These are phyloP conservation scores for Nothophoma quercina DNA, from an alignment of 2,329 filamentous ascomycete genomes.

Conservation along the genomic window DNA sequence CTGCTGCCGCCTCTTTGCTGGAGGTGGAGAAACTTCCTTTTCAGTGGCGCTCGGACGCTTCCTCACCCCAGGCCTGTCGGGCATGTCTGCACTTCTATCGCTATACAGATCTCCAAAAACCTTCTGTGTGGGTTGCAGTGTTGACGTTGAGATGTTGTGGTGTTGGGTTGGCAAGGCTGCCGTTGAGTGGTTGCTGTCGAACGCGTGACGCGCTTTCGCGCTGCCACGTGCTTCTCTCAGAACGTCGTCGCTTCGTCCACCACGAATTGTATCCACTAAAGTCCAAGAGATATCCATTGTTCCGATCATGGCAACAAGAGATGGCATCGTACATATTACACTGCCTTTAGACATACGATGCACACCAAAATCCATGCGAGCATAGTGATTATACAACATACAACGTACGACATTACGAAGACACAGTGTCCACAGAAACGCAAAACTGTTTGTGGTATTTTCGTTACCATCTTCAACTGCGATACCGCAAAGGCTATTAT, in stretches of 20 bases:
- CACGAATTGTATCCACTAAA: background rate
- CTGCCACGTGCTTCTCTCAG: slow-evolving; percentile 39
- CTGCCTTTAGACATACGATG: too few species aligned
- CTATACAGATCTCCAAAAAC: too few species aligned
- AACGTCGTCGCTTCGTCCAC: background rate
- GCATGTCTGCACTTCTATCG: slow-evolving; percentile 23
- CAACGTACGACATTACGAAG: too few species aligned
- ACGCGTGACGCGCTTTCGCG: slow-evolving; percentile 40
- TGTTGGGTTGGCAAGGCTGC: slow-evolving; percentile 8
- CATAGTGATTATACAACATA: background rate
- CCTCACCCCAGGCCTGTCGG: slow-evolving; percentile 22
- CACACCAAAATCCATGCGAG: background rate
- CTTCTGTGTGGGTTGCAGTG: background rate
- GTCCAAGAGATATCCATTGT: too few species aligned
- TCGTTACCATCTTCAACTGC: background rate
- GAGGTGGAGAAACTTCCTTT: slow-evolving; percentile 64
- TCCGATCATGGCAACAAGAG: too few species aligned
- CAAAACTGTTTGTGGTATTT: background rate
- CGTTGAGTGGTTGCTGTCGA: slow-evolving; percentile 17
- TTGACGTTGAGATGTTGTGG: background rate
- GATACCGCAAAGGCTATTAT: background rate
- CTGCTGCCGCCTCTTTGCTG: slow-evolving; percentile 62
- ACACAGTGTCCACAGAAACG: background rate
- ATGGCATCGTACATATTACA: too few species aligned
- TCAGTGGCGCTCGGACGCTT: slow-evolving; percentile 52